These are phyloP conservation scores for Phytopythium oedochilum DNA, from an alignment of 352 stramenopile genomes.

Conservation along the genomic window DNA sequence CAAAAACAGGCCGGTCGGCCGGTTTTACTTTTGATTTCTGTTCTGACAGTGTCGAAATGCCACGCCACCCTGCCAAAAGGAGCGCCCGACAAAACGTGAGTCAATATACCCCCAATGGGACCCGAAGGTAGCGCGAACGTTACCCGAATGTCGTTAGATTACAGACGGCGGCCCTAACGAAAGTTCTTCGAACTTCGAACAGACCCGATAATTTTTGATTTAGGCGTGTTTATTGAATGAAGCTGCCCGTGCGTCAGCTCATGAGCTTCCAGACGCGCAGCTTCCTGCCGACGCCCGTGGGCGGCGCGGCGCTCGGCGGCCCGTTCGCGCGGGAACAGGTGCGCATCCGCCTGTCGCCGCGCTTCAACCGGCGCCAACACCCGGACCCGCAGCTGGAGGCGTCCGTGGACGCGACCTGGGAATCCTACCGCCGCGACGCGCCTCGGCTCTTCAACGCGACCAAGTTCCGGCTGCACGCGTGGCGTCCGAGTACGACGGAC, in stretches of 20 bases:
- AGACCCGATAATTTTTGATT: no score
- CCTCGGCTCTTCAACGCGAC: slow-evolving; percentile 69
- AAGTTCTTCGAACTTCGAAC: no score
- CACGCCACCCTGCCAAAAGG: no score
- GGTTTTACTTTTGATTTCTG: no score
- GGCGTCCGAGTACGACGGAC: background rate
- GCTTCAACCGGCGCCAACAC: slow-evolving; percentile 39
- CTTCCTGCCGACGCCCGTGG: slow-evolving; percentile 12
- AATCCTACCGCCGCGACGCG: slow-evolving; percentile 14
- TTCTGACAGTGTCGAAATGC: no score
- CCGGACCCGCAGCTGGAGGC: slow-evolving; percentile 33
- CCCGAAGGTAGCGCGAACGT: no score
- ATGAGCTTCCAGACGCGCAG: slow-evolving; percentile 36
- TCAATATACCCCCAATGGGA: no score
- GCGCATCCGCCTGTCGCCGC: slow-evolving; percentile 30
- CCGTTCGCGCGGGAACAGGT: slow-evolving; percentile 28
- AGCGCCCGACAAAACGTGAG: no score
- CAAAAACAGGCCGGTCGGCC: no score
- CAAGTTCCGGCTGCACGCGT: slow-evolving; percentile 56
- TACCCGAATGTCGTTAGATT: no score
- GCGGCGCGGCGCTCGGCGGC: slow-evolving; percentile 8
- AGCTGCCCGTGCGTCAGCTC: slow-evolving; percentile 22
- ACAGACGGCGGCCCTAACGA: no score
- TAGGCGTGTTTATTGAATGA: no score
- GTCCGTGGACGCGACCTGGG: slow-evolving; percentile 37